A percentile compares a stretch with the other conserved stretches of the same genome.
Evolutionary conservation across 495 filamentous ascomycete genomes (phyloP).

Genomic region (Letharia columbiana): DNA sequence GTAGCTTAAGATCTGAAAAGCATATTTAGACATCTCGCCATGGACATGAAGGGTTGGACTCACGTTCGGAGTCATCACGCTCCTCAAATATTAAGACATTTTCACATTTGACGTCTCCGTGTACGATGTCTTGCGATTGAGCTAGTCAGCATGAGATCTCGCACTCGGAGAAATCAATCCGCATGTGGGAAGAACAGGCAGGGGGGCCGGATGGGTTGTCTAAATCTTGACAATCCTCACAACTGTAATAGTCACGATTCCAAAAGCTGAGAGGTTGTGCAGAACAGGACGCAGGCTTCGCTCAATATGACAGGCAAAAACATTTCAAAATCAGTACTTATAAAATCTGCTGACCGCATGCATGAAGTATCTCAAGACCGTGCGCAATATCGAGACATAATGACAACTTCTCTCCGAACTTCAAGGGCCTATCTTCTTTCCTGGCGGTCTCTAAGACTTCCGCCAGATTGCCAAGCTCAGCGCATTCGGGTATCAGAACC

Average conservation of each 20-base stretch:
- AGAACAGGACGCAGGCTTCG: not conserved
- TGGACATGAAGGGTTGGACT: not conserved
- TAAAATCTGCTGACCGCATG: constrained; percentile 23
- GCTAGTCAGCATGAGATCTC: not conserved
- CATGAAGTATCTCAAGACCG: constrained; percentile 29
- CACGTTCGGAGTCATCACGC: constrained; percentile 8
- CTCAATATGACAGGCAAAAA: not conserved
- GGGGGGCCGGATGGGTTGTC: not conserved
- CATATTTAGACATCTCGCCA: not conserved
- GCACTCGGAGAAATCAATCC: not conserved
- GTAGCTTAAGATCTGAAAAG: constrained; percentile 15
- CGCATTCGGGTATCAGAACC: constrained; percentile 26
- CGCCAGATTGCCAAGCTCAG: constrained; percentile 28
- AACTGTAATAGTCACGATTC: not conserved
- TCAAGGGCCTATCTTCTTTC: constrained; percentile 26
- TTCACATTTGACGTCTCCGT: constrained; percentile 30
- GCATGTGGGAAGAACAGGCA: not conserved
- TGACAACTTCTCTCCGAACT: constrained; percentile 25
- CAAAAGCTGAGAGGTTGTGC: not conserved
- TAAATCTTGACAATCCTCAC: not conserved
- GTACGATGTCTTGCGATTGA: constrained; percentile 23
- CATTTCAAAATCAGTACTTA: not conserved
- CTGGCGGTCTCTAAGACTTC: constrained; percentile 26
- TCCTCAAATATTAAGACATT: constrained; percentile 28
- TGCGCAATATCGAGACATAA: constrained; percentile 28